Base-by-base conservation (phyloP, 108 stramenopile genomes). In the Fragilaria radians region DNA sequence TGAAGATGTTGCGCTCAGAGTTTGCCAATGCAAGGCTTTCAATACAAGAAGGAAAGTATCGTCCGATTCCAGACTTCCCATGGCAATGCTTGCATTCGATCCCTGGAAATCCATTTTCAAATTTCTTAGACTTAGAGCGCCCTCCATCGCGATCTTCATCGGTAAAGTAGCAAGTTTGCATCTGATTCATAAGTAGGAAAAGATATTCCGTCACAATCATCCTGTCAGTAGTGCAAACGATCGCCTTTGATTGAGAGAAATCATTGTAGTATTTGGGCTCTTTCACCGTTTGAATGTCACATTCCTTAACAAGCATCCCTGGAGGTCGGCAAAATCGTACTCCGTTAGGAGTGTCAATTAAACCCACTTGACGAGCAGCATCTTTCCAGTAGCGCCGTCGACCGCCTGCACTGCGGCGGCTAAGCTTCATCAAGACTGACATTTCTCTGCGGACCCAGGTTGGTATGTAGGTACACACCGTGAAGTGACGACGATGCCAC, bases 401-500 rank as follows among this genome's bases (percentile, higher is more conserved):
- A 24, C 81, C 81, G 30, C 85, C 85, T 28, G 89, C 85, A 9
- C 83, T 70, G 11, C 74, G 64, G 1, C 76, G 67, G 14, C 59
- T 56, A 48, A 60, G 50, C 63, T 72, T 30, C 58, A 70, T 28
- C 24, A 53, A 28, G 18, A 18, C 52, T n/a, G n/a, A n/a, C n/a
- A n/a, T n/a, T n/a, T n/a, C n/a, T n/a, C n/a, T 64, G 46, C 82
- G 72, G 22, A 82, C 84, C 49, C 72, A 67, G 0, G 58, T 52
- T 9, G 88, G 88, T 45, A 93, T 93, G 45, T 83, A 82, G 18
- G 70, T 65, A 61, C 92, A 93, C 18, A 78, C 68, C 61, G 89
- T 88, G 59, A 93, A 93, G 71, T 93, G 92, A 67, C 89, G 90
- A 18, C 92, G 76, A 58, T 93, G 88, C 92, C 89, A 90, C 61